Evolutionary conservation across 2,329 filamentous ascomycete species (phyloP).

Genomic region (Sporothrix pseudoabietina): DNA sequence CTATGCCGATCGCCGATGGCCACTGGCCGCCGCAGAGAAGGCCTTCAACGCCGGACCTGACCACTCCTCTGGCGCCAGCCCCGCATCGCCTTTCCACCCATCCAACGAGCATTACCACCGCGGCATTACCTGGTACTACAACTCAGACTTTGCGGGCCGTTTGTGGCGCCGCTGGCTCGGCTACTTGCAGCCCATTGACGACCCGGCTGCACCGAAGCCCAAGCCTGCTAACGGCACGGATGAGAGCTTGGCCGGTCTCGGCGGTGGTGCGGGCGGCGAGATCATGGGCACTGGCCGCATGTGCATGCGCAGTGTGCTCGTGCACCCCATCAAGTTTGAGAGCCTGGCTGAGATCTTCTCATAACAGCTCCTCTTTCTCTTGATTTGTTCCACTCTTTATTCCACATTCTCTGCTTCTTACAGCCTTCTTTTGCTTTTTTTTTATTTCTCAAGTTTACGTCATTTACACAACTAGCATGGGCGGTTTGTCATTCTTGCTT

Average conservation of each 20-base stretch:
- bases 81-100: slow-evolving; percentile 61
- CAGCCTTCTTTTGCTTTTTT: slow-evolving; percentile 9
- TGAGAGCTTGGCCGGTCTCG: slow-evolving; percentile 35
- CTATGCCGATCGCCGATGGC: slow-evolving; percentile 76
- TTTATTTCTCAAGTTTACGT: background rate
- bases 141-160: slow-evolving; percentile 73
- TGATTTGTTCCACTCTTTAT: slow-evolving; percentile 33
- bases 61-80: slow-evolving; percentile 63
- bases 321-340: slow-evolving; percentile 78
- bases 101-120: slow-evolving; percentile 80
- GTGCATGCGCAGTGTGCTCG: slow-evolving; percentile 76
- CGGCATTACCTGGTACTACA: slow-evolving; percentile 83
- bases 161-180: slow-evolving; percentile 79
- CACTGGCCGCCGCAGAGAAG: slow-evolving; percentile 66
- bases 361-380: background rate
- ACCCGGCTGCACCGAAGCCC: slow-evolving; percentile 25
- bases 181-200: slow-evolving; percentile 49
- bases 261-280: slow-evolving; percentile 52
- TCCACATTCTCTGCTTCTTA: background rate
- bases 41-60: slow-evolving; percentile 78
- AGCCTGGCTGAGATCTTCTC: slow-evolving; percentile 38
- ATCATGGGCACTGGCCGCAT: slow-evolving; percentile 64
- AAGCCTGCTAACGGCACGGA: slow-evolving; percentile 48
- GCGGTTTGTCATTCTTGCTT: slow-evolving; percentile 20
- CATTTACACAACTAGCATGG: slow-evolving; percentile 27